phyloP scores from a whole-genome alignment of 2,329 filamentous ascomycete species.

The Lecanosticta acicola region DNA sequence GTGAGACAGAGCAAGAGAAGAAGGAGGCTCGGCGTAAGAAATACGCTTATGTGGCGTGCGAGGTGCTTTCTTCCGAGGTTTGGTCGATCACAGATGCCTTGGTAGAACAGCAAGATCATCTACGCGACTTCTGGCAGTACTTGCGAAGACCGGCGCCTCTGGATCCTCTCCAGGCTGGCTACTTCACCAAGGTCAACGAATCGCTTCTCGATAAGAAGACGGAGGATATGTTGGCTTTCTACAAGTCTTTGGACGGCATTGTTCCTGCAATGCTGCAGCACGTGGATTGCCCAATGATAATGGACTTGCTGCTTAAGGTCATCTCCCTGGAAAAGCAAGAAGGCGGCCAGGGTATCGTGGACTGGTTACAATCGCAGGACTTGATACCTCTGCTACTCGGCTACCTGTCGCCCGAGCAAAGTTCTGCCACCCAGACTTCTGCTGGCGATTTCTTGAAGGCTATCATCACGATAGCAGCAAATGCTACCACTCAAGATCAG shows the following conservation, averaged over 20 bases:
- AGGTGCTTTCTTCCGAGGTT: conserved; percentile 89
- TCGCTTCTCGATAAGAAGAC: conserved; percentile 97
- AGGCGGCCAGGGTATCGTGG: conserved; percentile 84
- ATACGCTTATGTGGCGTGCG: conserved; percentile 88
- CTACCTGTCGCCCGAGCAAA: conserved; percentile 78
- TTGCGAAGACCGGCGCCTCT: conserved; percentile 76
- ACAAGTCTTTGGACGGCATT: conserved; percentile 76
- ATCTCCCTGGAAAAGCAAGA: conserved; percentile 93
- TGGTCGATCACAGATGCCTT: conserved; percentile 95
- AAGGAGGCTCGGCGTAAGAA: conserved; percentile 86
- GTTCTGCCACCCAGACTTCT: conserved; percentile 87
- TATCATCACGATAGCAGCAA: conserved; percentile 97
- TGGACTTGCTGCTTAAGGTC: conserved; percentile 94
- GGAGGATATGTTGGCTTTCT: conserved; percentile 87
- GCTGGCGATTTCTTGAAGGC: conserved; percentile 97
- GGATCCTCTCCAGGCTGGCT: conserved; percentile 89
- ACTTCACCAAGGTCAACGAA: conserved; percentile 98
- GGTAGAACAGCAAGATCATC: conserved; percentile 71
- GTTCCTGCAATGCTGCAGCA: conserved; percentile 83
- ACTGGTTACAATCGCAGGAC: conserved; percentile 89
- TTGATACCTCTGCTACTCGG: conserved; percentile 81
- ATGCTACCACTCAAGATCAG: conserved; percentile 95
- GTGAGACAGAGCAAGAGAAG: conserved; percentile 58
- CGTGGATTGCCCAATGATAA: conserved; percentile 95
- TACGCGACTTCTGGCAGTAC: conserved; percentile 88